Base-by-base conservation (phyloP, 2,329 filamentous ascomycete species). In the Xylariaceae sp. region DNA sequence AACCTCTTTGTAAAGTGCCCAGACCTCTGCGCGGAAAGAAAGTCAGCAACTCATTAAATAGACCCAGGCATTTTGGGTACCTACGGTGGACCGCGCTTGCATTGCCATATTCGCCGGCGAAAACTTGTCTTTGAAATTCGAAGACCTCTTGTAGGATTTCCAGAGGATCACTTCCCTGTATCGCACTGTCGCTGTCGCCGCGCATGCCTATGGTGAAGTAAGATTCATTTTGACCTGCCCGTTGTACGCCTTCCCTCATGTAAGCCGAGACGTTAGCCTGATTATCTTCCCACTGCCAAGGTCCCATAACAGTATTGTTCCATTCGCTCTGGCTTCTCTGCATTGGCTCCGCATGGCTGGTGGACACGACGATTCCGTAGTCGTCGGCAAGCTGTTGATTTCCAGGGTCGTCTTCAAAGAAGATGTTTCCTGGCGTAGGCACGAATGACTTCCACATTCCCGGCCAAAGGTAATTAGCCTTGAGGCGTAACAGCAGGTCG, bases 341-440 rank as follows among this genome's bases (percentile, higher is more conserved):
- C 77, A 89, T 79, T 2, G 86, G 86, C 66, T 89, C 86, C 2
- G 80, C 87, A 66, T 89, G 86, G 17, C 81, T 85, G 2, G 82
- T 84, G 3, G 83, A 84, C 68, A 89, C 81, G 1, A 88, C 84
- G 50, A 89, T 81, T 22, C 83, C 85, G 60, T 82, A 88, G 17
- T 83, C 83, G 60, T 89, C 83, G 0, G 85, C 83, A 3, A 86
- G 75, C 0, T 81, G 78, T 61, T 86, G 82, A 59, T 83, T 88
- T 34, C 75, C 72, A 3, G 78, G 73, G 63, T 89, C 86, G 55
- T 89, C 86, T 1, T 86, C 78, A 61, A 82, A 81, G 62, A 88
- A 86, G 74, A 87, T 86, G 58, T 76, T 79, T 6, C 77, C 78
- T 7, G 74, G 75, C 3, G 70, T 70, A 1, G 74, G 74, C 36